Conservation (phyloP, 2,329 filamentous ascomycete species). For the Metarhizium album region DNA sequence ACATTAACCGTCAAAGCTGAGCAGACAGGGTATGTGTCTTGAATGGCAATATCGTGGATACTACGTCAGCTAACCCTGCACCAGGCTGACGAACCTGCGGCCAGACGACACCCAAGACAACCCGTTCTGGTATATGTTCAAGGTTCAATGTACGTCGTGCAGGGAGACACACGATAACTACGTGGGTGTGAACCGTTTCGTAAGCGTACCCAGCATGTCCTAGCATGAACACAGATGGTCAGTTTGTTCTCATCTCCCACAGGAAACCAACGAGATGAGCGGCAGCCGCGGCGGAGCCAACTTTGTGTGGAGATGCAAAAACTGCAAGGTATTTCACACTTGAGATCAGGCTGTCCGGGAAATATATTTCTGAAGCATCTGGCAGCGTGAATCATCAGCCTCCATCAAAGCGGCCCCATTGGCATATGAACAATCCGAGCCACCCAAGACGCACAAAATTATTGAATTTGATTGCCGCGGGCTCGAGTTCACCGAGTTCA, state of each 20-base stretch:
- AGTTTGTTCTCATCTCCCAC: slow-evolving; percentile 6
- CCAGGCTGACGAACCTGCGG: slow-evolving; percentile 79
- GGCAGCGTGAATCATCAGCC: slow-evolving; percentile 72
- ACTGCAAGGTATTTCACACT: slow-evolving; percentile 64
- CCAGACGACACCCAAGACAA: slow-evolving; percentile 71
- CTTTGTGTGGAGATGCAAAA: slow-evolving; percentile 99
- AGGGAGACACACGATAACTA: slow-evolving; percentile 81
- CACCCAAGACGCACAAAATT: slow-evolving; percentile 66
- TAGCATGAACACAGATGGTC: neutral
- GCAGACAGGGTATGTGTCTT: slow-evolving; percentile 49
- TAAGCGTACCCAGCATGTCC: slow-evolving; percentile 32
- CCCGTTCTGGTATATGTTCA: slow-evolving; percentile 96
- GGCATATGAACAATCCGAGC: slow-evolving; percentile 60
- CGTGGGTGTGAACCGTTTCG: slow-evolving; percentile 80
- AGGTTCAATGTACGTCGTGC: slow-evolving; percentile 96
- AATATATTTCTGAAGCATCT: neutral
- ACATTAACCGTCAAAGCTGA: slow-evolving; percentile 58
- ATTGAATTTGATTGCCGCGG: slow-evolving; percentile 91
- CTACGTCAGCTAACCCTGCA: neutral
- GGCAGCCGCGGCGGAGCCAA: slow-evolving; percentile 93
- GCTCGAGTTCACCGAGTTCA: slow-evolving; percentile 84
- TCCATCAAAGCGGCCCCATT: slow-evolving; percentile 66
- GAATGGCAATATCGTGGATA: neutral
- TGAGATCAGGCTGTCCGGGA: neutral
- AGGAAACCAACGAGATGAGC: slow-evolving; percentile 86